Evolutionary conservation across 2,329 filamentous ascomycete species (phyloP), one percentile per base, ranked within the genome.

Genomic region (Hyphodiscus sp.): DNA sequence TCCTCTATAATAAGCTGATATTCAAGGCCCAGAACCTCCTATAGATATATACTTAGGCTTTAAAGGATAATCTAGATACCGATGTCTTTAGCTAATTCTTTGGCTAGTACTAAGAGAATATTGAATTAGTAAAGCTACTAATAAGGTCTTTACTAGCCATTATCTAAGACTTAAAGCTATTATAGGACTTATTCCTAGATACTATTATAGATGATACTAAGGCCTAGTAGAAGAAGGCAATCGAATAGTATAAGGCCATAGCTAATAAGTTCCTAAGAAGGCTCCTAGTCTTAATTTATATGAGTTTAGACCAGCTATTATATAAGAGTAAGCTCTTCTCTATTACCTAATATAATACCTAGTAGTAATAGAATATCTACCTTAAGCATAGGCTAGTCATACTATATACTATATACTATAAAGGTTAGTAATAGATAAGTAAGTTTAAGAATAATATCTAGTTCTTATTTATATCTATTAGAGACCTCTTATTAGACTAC

Each of bases 321-420:
- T 29, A 38, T 19, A 48, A 53, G 44, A 41, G 20, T 5, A 38
- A 60, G 41, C 33, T 58, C 33, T 26, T 59, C 1, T 58, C 43
- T 5, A 33, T 59, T 0, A 59, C 41, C 1, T 60, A 11, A 50
- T 26, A 33, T 2, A 60, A 60, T 45, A 58, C 23, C 15, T 2
- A 41, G 1, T n/a, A 20, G 5, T 41, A 38, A 20, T 26, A 45
- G 18, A 19, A 52, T 20, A 0, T 57, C 5, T 49, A 54, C 1
- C 42, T 61, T 16, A 55, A 29, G 47, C 43, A 61, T 23, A 53
- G 50, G 57, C 50, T 61, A 1, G 44, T 61, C 0, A 59, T 61
- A 29, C 26, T 61, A 2, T 55, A 58, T 49, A 52, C 41, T 3
- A 15, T 49, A 15, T 61, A 61, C 20, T 30, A 56, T n/a, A 59